Evolutionary conservation across 306 rosid genomes (phyloP), one percentile per base, ranked within the genome.

Genomic region (Mucuna pruriens): DNA sequence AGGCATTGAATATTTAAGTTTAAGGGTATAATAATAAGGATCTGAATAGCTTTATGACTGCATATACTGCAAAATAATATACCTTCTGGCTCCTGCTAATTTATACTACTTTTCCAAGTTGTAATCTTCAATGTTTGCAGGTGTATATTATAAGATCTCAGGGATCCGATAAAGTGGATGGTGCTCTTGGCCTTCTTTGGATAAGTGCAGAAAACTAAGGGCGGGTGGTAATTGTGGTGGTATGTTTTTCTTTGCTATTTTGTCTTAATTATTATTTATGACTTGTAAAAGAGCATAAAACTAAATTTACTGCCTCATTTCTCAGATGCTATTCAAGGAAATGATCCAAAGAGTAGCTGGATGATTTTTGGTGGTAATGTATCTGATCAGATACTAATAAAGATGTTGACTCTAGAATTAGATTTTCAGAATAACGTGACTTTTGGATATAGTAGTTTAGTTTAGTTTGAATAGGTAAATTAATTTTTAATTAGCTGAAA

Each of bases 101-200:
- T 23, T 54, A 15, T 39, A 57, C 49, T 64, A 13, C 11, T 48
- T 26, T 61, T 17, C 36, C 7, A 16, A 19, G 74, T 38, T 52
- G 83, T 42, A n/a, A 79, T 42, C 26, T 68, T 66, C 22, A 23
- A 42, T 45, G 40, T 60, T 19, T 61, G 45, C 57, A 91, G 97
- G 91, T 91, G 26, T 91, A 90, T 71, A 90, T 90, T 61, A 67
- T 90, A 74, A 82, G 89, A 87, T 82, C 83, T 13, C 74, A 71
- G 70, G 77, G 57, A 46, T 42, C 82, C 4, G 87, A 87, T 71
- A 85, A 85, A 46, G 25, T 88, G 75, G 89, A 74, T 79, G 81
- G 86, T 63, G 90, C 89, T 39, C 86, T 80, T 58, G 83, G 71
- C 74, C 89, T 87, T 48, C 78, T 85, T 78, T 72, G 77, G 85